Conservation (phyloP, 768 basidiomycete species). For the Favolaschia claudopus region DNA sequence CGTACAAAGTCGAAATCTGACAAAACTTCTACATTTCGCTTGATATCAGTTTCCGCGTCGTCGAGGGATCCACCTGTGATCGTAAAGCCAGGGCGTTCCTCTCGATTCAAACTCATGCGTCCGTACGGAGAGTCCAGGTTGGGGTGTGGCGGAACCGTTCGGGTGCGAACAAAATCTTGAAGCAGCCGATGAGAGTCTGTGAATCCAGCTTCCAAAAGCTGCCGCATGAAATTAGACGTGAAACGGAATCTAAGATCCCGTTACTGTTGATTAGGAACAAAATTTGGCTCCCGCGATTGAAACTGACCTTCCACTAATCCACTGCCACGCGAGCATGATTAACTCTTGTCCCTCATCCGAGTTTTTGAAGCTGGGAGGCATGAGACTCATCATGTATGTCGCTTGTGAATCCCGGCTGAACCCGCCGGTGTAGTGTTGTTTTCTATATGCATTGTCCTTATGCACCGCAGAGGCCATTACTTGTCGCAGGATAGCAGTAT, state of each 20-base stretch:
- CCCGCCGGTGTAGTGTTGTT: not conserved
- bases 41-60: not conserved
- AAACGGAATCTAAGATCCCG: conserved; percentile 2
- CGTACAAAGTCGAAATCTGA: not conserved
- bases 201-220: not conserved
- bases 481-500: not conserved
- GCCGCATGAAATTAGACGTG: not conserved
- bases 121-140: no score
- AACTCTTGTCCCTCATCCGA: not conserved
- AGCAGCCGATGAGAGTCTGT: not conserved
- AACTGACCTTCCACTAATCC: not conserved
- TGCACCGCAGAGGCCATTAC: not conserved
- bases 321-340: not conserved
- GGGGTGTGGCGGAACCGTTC: not conserved
- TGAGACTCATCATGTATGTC: not conserved
- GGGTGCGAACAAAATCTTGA: not conserved
- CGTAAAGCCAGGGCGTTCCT: not conserved
- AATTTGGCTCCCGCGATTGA: no score
- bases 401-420: not conserved
- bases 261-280: no score
- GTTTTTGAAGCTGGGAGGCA: not conserved
- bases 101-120: not conserved
- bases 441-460: not conserved
- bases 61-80: not conserved
- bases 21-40: not conserved